Evolutionary conservation across 2,329 filamentous ascomycete species (phyloP).

Genomic region (Cytospora mali): DNA sequence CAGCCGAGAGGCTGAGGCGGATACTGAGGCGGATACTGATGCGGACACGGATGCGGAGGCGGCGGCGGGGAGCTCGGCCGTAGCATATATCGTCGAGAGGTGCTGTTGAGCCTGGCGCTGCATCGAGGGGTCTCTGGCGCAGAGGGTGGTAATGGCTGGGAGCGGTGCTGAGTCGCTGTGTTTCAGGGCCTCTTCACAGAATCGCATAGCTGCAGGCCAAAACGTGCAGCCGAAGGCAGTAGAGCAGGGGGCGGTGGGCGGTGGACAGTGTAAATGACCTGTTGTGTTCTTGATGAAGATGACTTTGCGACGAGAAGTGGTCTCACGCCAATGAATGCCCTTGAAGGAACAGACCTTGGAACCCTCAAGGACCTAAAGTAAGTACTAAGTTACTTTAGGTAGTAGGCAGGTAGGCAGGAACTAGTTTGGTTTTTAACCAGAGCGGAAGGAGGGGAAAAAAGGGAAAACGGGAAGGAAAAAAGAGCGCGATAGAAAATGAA

Average conservation of each 20-base stretch:
- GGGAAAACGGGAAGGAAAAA: not conserved
- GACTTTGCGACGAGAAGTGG: not conserved
- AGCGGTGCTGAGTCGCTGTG: slow-evolving; percentile 12
- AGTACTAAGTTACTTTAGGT: not conserved
- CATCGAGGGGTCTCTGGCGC: slow-evolving; percentile 15
- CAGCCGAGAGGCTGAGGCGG: not conserved
- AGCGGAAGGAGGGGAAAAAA: not conserved
- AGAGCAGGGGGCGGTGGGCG: not conserved
- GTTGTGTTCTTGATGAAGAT: not conserved
- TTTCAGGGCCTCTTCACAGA: slow-evolving; percentile 3
- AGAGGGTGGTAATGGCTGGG: slow-evolving; percentile 2
- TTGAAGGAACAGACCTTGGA: not conserved
- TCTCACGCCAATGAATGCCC: not conserved
- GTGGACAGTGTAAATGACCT: not conserved
- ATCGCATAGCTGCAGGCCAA: slow-evolving; percentile 13
- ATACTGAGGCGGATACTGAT: not conserved
- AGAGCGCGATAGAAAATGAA: not conserved
- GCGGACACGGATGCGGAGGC: not conserved
- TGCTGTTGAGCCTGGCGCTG: slow-evolving; percentile 14
- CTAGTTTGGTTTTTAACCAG: not conserved
- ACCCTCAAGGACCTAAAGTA: not conserved
- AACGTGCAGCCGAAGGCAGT: not conserved
- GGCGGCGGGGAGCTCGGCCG: slow-evolving; percentile 11
- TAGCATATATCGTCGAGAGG: slow-evolving; percentile 14
- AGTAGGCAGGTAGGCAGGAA: not conserved